Base-by-base conservation (phyloP, 306 rosid genomes). In the Alnus rubra region DNA sequence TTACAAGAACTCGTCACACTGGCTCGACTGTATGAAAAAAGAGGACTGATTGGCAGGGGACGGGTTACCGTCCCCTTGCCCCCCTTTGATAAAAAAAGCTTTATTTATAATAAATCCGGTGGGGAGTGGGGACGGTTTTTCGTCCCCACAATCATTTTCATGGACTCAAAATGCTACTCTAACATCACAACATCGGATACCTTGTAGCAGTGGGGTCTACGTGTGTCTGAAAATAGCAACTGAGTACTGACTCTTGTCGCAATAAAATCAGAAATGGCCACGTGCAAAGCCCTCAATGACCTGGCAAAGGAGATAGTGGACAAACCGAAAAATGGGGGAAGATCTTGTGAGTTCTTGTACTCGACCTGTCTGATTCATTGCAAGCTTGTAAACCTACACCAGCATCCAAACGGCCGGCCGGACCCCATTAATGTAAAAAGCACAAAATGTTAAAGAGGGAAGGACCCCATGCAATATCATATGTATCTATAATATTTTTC, bases 191-290 rank as follows among this genome's bases (percentile, higher is more conserved):
- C 39, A 59, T 59, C 39, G 65, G 65, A 59, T 59, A 16, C 65
- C 31, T 4, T 59, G 5, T 10, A 10, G 6, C 65, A 3, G 11
- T 59, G 65, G 65, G 65, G 65, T 59, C 65, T 31, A 23, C 65
- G 2, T 59, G 9, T 59, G 16, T 30, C 65, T 9, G 16, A 23
- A 59, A 23, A 59, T 59, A 10, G 15, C 15, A 10, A 3, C 15
- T 3, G 14, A 49, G 52, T 49, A 10, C 4, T 52, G 35, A 42
- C 15, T 9, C 37, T 23, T 62, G 60, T 62, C 31, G 0, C 18
- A 8, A 76, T 19, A 45, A 13, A 76, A 50, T 50, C 4, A 76
- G 48, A 59, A 64, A 10, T 54, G n/a, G 30, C 79, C 53, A 76
- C 73, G 9, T 64, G 73, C 54, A 58, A 64, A 53, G 18, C 11